Percentiles rank a stretch among this genome's conserved stretches.
Conservation (phyloP, 495 filamentous ascomycete genomes). For the Letharia lupina region DNA sequence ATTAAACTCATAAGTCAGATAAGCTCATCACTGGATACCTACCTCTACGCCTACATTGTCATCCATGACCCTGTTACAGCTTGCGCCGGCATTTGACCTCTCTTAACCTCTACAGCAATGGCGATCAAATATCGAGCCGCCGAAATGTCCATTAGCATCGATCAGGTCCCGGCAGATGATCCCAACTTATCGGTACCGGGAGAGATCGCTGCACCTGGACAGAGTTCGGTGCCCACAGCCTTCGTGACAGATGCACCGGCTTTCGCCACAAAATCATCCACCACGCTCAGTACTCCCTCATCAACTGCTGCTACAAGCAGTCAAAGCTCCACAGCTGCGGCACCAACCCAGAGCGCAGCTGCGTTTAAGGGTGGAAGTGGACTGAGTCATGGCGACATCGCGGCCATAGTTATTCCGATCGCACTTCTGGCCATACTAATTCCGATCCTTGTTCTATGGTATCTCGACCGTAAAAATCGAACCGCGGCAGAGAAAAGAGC, state of each 20-base stretch:
- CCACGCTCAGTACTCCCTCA: background rate
- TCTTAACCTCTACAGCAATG: background rate
- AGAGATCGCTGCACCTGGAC: background rate
- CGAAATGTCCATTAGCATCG: background rate
- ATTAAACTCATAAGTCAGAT: background rate
- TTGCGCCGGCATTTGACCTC: background rate
- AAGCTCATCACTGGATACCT: background rate
- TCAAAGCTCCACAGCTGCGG: conserved; percentile 7
- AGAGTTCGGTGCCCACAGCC: background rate
- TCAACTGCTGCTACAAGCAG: background rate
- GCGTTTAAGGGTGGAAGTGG: conserved; percentile 3
- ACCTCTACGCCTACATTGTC: background rate
- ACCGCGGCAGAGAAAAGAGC: conserved; percentile 5
- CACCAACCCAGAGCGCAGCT: conserved; percentile 8
- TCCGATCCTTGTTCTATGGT: conserved; percentile 19
- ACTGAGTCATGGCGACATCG: conserved; percentile 14
- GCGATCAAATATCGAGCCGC: background rate
- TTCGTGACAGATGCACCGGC: background rate
- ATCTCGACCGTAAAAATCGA: conserved; percentile 17
- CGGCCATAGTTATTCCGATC: conserved; percentile 24
- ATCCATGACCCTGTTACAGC: background rate
- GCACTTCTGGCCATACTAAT: conserved; percentile 20
- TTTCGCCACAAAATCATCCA: background rate
- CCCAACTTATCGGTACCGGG: background rate
- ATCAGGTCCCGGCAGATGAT: background rate